phyloP scores from a whole-genome alignment of 1,139 yeast species.

The Debaryomyces udenii region DNA sequence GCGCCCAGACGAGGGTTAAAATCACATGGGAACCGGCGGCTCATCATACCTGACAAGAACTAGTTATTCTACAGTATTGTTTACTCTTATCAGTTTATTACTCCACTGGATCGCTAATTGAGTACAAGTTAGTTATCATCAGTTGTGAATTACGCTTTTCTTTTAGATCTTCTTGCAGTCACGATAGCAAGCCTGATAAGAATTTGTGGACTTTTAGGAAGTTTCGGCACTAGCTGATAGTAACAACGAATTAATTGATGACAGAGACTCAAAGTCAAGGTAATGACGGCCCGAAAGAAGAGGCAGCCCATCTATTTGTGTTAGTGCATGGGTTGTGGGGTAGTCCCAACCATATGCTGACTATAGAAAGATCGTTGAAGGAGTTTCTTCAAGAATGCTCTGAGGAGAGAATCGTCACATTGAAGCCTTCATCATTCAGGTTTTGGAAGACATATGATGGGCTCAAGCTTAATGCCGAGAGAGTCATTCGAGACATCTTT shows the following conservation, averaged over 20 bases:
- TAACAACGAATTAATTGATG: conserved; percentile 33
- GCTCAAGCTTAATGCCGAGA: conserved; percentile 66
- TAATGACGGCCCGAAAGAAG: conserved; percentile 4
- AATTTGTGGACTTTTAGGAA: conserved; percentile 5
- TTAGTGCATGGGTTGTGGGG: conserved; percentile 93
- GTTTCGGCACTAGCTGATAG: conserved; percentile 21
- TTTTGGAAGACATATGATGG: conserved; percentile 88
- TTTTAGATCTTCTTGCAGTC: too few relatives aligned
- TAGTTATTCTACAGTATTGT: too few relatives aligned
- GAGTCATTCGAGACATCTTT: conserved; percentile 65
- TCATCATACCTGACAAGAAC: background rate
- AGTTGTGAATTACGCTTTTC: too few relatives aligned
- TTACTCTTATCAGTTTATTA: too few relatives aligned
- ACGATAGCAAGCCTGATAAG: too few relatives aligned
- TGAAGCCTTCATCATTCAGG: conserved; percentile 72
- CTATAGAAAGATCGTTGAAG: conserved; percentile 57
- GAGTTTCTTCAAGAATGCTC: conserved; percentile 36
- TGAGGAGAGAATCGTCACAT: conserved; percentile 51
- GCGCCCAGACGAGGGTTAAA: background rate
- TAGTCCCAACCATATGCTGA: conserved; percentile 69
- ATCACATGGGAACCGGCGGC: background rate
- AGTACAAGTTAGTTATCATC: too few relatives aligned
- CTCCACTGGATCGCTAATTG: too few relatives aligned
- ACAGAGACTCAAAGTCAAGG: conserved; percentile 22
- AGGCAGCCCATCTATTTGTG: conserved; percentile 65